Base-by-base conservation (phyloP, 495 filamentous ascomycete genomes). In the Aspergillus egyptiacus region DNA sequence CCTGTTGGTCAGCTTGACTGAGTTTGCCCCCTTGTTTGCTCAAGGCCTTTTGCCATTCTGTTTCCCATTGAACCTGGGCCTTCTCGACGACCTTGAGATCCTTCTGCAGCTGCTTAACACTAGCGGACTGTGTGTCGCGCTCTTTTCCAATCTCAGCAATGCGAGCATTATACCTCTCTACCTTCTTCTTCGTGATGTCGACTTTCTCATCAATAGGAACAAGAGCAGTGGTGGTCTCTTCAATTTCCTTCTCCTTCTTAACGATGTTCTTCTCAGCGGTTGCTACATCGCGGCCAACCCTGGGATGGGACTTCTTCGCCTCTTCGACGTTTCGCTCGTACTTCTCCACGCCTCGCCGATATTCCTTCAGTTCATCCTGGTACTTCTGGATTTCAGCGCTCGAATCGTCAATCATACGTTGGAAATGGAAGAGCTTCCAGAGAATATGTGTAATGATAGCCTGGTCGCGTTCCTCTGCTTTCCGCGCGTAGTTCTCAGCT, bases 341-440 rank as follows among this genome's bases (percentile, higher is more conserved):
- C 51, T 89, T 84, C 54, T 94, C 87, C 3, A 96, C 84, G 9
- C 84, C 85, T 15, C 93, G 86, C 27, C 87, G 81, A 62, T 88
- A 89, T 64, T 96, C 93, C 64, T 95, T 96, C 2, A 97, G 78
- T 53, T 99, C 90, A 58, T 95, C 89, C 53, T 99, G 94, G 61
- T 97, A 88, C 55, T 85, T 87, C 60, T 91, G 85, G 44, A 97
- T 99, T 56, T 94, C 84, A 20, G 82, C 85, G 55, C 83, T 89
- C 27, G 93, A 96, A 36, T 87, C 84, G 56, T 96, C 89, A 67
- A 99, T 96, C 23, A 89, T 75, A 22, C 82, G 83, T 64, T 99
- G 93, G 64, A 95, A 95, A 65, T 96, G 89, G 67, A 87, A 97
- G 2, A 99, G 72, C 66, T 97, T 97, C 91, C 93, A 97, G 10